phyloP scores from a whole-genome alignment of 352 stramenopile genomes.

The Pythium rishiriense region DNA sequence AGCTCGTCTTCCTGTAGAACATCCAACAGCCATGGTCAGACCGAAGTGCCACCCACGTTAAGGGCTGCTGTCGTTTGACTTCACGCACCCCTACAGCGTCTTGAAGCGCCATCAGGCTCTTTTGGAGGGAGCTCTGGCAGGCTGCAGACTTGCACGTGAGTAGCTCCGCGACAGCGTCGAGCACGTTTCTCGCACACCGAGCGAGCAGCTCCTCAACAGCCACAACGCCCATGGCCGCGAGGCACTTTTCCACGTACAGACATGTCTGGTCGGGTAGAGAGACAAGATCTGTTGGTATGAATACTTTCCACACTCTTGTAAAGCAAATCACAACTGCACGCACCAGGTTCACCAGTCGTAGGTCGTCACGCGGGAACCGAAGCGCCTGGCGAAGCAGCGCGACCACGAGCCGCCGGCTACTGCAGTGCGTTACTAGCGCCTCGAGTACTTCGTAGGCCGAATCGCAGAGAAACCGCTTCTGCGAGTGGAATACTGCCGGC shows the following conservation, averaged over 20 bases:
- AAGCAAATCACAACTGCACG: neutral
- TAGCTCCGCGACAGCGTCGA: constrained; percentile 31
- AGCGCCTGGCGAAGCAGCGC: constrained; percentile 31
- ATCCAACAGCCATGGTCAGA: neutral
- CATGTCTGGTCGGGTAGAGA: constrained; percentile 32
- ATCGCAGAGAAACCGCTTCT: constrained; percentile 63
- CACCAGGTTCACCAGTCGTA: constrained; percentile 57
- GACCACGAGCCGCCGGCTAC: constrained; percentile 38
- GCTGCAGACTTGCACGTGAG: constrained; percentile 47
- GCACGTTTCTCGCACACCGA: constrained; percentile 24
- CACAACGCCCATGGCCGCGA: constrained; percentile 36
- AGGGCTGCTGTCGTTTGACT: too few species aligned
- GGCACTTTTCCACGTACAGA: constrained; percentile 64
- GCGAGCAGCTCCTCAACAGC: constrained; percentile 34
- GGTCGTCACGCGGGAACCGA: constrained; percentile 33
- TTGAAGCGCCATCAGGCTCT: constrained; percentile 37
- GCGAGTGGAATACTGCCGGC: constrained; percentile 42
- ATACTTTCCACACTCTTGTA: neutral
- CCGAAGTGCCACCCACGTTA: too few species aligned
- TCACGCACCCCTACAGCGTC: constrained; percentile 43
- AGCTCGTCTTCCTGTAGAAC: constrained; percentile 21
- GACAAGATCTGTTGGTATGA: neutral
- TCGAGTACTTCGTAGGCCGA: constrained; percentile 60
- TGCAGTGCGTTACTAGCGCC: constrained; percentile 54
- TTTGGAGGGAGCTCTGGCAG: constrained; percentile 47